Base-by-base conservation (phyloP, 2,329 filamentous ascomycete species). In the Aspergillus sclerotialis region DNA sequence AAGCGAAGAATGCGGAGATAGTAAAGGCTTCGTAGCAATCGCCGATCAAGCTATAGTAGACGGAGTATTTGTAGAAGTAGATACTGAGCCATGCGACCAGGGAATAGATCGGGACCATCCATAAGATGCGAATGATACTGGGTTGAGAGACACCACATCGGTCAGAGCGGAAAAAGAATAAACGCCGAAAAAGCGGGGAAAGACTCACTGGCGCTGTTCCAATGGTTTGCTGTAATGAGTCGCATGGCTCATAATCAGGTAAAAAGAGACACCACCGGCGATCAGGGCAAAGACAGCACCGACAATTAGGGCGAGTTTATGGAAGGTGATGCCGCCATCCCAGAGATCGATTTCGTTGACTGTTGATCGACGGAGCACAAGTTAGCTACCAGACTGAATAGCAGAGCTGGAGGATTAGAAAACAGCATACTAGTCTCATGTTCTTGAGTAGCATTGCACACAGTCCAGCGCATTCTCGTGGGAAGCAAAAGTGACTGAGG, bases 1-100 rank as follows among this genome's bases (percentile, higher is more conserved):
- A 69, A 7, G 82, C 78, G 63, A 93, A 93, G 69, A 93, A 94
- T 44, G 83, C 84, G 18, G 84, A 81, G 44, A 93, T 89, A 37
- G 85, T 84, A 51, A 93, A 90, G 8, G 87, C 85, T 65, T 93
- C 87, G 60, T 93, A 93, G 63, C 84, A 90, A 57, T 92, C 83
- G 50, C 83, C 78, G 28, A 90, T 67, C 33, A 92, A 80, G 52
- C 85, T 74, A 57, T 82, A 92, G 65, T 93, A 93, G 37, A 92
- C 76, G 31, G 82, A 78, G 51, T 88, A 75, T 56, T 73, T 76
- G 67, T 92, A 90, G 65, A 75, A 88, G 45, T 74, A 70, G 48
- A 86, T 77, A 39, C 79, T 80, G 24, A 90, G 71, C 54, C 84
- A 84, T 21, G 83, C 80, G 13, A 87, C 80, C 25, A 79, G 68